Base-by-base conservation (phyloP, 345 rosid genomes). In the Gynandropsis gynandra region DNA sequence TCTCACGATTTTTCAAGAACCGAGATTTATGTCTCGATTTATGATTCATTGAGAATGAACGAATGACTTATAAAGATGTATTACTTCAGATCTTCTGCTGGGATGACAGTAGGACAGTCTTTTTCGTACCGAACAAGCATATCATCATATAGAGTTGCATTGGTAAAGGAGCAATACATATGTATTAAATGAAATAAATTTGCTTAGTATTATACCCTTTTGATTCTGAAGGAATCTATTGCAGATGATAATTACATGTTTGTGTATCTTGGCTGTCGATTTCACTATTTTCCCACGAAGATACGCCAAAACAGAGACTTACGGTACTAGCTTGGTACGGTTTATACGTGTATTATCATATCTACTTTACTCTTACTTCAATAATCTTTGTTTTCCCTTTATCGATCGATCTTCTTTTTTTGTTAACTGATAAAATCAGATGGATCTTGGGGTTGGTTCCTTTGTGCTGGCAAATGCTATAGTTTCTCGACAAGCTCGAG, bases 361-460 rank as follows among this genome's bases (percentile, higher is more conserved):
- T 16, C 16, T 52, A 11, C 57, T 38, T 42, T 48, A 6, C 46
- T 34, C 17, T 58, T 38, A 14, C 17, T 39, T 1, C 39, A 31
- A 40, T 42, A 41, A 38, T 9, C 38, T 58, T 35, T 24, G 35
- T n/a, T n/a, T 37, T 37, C 15, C 15, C 41, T 8, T 37, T 10
- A 2, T 37, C 11, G 20, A 41, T 54, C 4, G 17, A 13, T 16
- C 48, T 37, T 46, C 42, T 4, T 52, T 17, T 31, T 12, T 56
- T 38, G 35, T 24, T 51, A 36, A 41, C 58, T 38, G 46, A 63
- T 56, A 66, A 13, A 64, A 16, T 72, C 72, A 87, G 96, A 87
- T 87, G 98, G 96, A 87, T 77, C 78, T 87, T 57, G 98, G 98
- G 29, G 96, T 92, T 50, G 98, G 96, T 51, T 87, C 93, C 58